Percentiles rank a stretch among this genome's conserved stretches.
Conservation (phyloP, 108 stramenopile species). For the Pseudonitzschia delicatissima region DNA sequence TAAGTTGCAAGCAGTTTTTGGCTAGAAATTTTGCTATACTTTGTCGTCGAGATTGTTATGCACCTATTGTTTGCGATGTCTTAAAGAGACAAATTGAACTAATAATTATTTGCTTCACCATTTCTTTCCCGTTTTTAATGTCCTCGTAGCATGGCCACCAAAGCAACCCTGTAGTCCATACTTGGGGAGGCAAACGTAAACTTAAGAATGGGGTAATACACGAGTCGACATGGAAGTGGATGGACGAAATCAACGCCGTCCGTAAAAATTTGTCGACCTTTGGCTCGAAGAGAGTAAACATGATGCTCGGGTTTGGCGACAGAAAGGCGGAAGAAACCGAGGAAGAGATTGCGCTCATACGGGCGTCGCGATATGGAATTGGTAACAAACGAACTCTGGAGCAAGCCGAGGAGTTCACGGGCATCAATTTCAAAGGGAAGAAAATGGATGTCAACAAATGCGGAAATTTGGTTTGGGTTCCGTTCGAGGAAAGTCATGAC, state of each 20-base stretch:
- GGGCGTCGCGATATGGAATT: constrained; percentile 54
- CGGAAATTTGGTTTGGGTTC: constrained; percentile 84
- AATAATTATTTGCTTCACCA: neutral
- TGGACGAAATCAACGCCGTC: constrained; percentile 11
- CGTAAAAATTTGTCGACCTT: constrained; percentile 2
- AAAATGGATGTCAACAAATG: constrained; percentile 61
- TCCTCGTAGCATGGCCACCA: constrained; percentile 41
- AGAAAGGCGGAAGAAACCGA: neutral
- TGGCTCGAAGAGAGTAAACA: constrained; percentile 48
- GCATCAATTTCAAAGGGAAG: constrained; percentile 53
- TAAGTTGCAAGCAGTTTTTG: neutral
- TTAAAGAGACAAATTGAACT: no score
- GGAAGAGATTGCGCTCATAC: constrained; percentile 31
- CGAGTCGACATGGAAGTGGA: constrained; percentile 16
- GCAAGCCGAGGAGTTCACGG: constrained; percentile 73
- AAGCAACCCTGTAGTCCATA: constrained; percentile 53
- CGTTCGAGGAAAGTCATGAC: constrained; percentile 41
- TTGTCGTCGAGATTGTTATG: neutral
- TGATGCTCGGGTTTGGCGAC: constrained; percentile 60
- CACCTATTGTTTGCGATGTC: no score
- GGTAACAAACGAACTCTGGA: constrained; percentile 70
- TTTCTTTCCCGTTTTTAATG: neutral
- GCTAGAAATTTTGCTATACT: neutral
- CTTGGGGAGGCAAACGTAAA: constrained; percentile 38
- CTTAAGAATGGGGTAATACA: neutral